Evolutionary conservation across 1,284 basidiomycete species (phyloP).

Genomic region (Cryptococcus maquisensis): DNA sequence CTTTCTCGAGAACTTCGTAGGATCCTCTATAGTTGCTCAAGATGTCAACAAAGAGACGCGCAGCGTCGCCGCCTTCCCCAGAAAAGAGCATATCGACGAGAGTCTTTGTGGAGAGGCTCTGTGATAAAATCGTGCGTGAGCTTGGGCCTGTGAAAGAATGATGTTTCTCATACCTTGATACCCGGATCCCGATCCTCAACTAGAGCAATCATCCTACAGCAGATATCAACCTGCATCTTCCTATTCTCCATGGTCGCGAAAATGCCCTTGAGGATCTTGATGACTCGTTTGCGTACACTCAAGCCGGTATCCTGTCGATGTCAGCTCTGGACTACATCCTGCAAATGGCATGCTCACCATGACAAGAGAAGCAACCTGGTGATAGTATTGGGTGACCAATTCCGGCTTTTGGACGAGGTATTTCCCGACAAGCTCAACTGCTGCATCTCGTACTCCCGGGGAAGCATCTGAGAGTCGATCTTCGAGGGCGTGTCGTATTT

Average conservation of each 20-base stretch:
- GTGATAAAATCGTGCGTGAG: constrained; percentile 6
- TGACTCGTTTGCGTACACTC: constrained; percentile 86
- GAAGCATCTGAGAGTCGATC: constrained; percentile 83
- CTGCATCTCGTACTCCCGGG: constrained; percentile 88
- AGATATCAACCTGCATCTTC: constrained; percentile 69
- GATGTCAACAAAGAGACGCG: constrained; percentile 77
- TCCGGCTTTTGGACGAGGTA: constrained; percentile 84
- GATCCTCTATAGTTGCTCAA: constrained; percentile 74
- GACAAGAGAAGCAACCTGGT: constrained; percentile 77
- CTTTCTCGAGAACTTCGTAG: constrained; percentile 75
- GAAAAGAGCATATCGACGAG: constrained; percentile 85
- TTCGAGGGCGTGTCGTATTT: constrained; percentile 77
- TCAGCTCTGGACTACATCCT: neutral
- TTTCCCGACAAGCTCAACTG: constrained; percentile 91
- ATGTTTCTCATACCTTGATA: constrained; percentile 58
- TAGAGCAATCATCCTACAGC: constrained; percentile 67
- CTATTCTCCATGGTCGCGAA: constrained; percentile 62
- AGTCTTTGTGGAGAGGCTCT: constrained; percentile 80
- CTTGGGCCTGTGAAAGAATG: neutral
- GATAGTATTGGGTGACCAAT: constrained; percentile 79
- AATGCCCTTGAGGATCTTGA: constrained; percentile 83
- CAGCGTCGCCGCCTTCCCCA: constrained; percentile 49
- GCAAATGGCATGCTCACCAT: constrained; percentile 56
- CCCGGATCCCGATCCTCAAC: constrained; percentile 88
- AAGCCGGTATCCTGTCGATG: constrained; percentile 75